phyloP scores from a whole-genome alignment of 2,329 filamentous ascomycete genomes.

The Epichloe sp. region DNA sequence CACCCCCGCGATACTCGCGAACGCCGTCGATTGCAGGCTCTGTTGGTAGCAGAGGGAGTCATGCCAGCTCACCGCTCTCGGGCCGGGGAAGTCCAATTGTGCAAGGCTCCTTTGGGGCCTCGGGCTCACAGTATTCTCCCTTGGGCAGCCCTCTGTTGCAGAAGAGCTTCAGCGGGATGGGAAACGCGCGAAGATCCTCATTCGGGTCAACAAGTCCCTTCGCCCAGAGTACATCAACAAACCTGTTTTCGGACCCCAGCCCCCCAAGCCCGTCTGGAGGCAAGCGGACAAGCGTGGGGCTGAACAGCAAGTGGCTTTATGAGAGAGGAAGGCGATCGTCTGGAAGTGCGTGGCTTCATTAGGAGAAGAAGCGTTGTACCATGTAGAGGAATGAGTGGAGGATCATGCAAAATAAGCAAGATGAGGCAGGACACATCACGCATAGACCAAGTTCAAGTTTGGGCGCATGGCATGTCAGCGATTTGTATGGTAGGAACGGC shows the following conservation, averaged over 20 bases:
- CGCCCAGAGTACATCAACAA: conserved; percentile 33
- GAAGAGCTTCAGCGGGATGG: conserved; percentile 44
- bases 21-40: conserved; percentile 55
- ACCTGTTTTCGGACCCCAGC: conserved; percentile 43
- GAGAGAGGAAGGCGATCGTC: conserved; percentile 58
- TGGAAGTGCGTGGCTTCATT: conserved; percentile 27
- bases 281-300: conserved; percentile 58
- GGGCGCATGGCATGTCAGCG: not conserved
- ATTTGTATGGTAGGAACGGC: not conserved
- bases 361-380: not conserved
- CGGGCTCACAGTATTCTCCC: conserved; percentile 34
- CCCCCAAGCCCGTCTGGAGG: conserved; percentile 52
- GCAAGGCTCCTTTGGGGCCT: conserved; percentile 18
- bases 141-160: conserved; percentile 47
- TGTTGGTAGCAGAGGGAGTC: conserved; percentile 44
- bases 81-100: conserved; percentile 37
- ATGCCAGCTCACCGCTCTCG: conserved; percentile 44
- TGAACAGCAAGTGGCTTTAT: conserved; percentile 94
- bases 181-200: conserved; percentile 44
- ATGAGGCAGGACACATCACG: not conserved
- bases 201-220: conserved; percentile 45
- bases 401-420: not conserved
- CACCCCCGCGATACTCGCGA: conserved; percentile 80
- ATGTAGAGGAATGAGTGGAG: not conserved
- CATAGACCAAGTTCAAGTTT: not conserved